phyloP scores from a whole-genome alignment of 495 filamentous ascomycete genomes.

The Xylaria intraflava region DNA sequence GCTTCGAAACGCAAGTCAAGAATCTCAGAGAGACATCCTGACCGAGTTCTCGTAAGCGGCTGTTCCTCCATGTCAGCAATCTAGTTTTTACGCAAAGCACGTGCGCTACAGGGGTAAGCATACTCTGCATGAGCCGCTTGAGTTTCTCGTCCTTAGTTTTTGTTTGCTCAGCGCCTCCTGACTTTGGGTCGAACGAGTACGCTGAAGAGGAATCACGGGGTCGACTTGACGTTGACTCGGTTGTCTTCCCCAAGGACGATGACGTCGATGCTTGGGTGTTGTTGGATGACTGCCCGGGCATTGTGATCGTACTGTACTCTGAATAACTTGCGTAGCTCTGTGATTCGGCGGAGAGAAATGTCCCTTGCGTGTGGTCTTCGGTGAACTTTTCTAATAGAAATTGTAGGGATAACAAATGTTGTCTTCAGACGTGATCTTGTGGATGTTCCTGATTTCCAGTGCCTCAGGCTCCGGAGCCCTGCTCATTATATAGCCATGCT shows the following conservation, averaged over 20 bases:
- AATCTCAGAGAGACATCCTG: constrained; percentile 7
- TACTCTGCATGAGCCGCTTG: constrained; percentile 3
- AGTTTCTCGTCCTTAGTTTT: not conserved
- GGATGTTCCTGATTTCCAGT: not conserved
- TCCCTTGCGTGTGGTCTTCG: no score
- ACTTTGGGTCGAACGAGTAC: constrained; percentile 7
- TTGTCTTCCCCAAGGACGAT: not conserved
- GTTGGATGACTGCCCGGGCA: constrained; percentile 2
- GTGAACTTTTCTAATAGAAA: no score
- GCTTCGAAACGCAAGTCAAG: no score
- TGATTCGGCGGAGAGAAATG: no score
- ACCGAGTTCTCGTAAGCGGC: constrained; percentile 1
- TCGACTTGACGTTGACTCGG: not conserved
- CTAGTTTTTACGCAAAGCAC: not conserved
- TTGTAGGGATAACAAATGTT: not conserved
- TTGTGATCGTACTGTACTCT: constrained; percentile 1
- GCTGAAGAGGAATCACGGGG: constrained; percentile 7
- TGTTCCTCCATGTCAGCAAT: not conserved
- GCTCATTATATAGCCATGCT: not conserved
- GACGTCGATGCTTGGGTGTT: not conserved
- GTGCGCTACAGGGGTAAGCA: not conserved
- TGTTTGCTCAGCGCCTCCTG: not conserved
- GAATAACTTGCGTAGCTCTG: no score
- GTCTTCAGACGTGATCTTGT: no score
- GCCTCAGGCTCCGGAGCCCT: not conserved